These are phyloP conservation scores for Cytospora mali DNA, from an alignment of 2,329 filamentous ascomycete species.

Conservation along the genomic window DNA sequence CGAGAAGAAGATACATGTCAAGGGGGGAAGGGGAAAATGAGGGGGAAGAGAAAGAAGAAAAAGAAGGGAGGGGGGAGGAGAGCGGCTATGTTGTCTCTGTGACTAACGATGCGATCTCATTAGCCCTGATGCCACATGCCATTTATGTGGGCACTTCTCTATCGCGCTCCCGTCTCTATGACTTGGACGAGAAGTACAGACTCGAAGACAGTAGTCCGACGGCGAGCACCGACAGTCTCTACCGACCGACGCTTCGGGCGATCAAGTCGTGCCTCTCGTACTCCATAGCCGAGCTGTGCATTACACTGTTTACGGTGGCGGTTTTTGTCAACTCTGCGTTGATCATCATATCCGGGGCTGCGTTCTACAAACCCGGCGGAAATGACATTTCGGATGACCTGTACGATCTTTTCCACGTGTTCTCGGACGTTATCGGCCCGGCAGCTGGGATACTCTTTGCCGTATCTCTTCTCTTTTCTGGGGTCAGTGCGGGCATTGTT, in stretches of 20 bases:
- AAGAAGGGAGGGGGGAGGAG: too few species aligned
- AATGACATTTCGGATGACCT: slow-evolving; percentile 70
- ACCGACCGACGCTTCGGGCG: slow-evolving; percentile 68
- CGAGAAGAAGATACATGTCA: too few species aligned
- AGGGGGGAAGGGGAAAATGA: too few species aligned
- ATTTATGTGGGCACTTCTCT: slow-evolving; percentile 68
- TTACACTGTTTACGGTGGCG: slow-evolving; percentile 77
- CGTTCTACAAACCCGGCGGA: slow-evolving; percentile 64
- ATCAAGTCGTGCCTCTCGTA: slow-evolving; percentile 73
- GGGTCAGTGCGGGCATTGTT: slow-evolving; percentile 70
- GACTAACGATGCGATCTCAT: neutral
- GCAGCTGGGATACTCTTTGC: slow-evolving; percentile 72
- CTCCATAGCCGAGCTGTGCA: slow-evolving; percentile 68
- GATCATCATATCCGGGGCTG: slow-evolving; percentile 74
- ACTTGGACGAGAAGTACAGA: slow-evolving; percentile 60
- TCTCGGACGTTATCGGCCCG: slow-evolving; percentile 68
- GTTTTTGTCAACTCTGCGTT: slow-evolving; percentile 81
- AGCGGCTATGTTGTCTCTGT: neutral
- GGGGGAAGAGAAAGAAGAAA: too few species aligned
- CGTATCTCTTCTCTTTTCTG: slow-evolving; percentile 67
- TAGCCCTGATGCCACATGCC: slow-evolving; percentile 65
- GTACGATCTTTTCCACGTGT: slow-evolving; percentile 56
- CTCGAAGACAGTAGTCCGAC: slow-evolving; percentile 30
- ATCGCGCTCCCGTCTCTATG: slow-evolving; percentile 62
- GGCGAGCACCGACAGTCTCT: slow-evolving; percentile 44